phyloP scores from a whole-genome alignment of 2,329 filamentous ascomycete species.

The Colletotrichum melonis region DNA sequence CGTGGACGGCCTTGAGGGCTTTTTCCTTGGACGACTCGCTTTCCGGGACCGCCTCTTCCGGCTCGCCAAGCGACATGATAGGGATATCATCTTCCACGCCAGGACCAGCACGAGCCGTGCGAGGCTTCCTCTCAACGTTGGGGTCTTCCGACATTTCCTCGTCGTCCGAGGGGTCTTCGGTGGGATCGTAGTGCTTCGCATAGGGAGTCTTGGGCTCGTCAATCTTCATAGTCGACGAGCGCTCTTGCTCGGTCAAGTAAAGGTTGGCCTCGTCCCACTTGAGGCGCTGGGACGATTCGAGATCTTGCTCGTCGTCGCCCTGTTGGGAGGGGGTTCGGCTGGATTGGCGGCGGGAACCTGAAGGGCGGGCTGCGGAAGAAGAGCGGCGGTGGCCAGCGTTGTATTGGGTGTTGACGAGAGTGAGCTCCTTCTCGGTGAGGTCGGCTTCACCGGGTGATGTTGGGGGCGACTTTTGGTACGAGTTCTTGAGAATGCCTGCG shows the following conservation, averaged over 20 bases:
- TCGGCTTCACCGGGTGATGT: conserved; percentile 61
- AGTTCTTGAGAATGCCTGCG: conserved; percentile 93
- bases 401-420: conserved; percentile 91
- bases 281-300: conserved; percentile 76
- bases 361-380: conserved; percentile 75
- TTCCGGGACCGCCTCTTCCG: conserved; percentile 78
- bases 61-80: conserved; percentile 90
- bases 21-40: conserved; percentile 47
- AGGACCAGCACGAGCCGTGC: conserved; percentile 38
- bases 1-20: conserved; percentile 69
- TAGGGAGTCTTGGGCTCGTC: conserved; percentile 98
- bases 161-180: conserved; percentile 86
- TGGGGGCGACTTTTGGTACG: conserved; percentile 73
- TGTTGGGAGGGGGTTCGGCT: conserved; percentile 58
- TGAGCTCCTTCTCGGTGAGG: conserved; percentile 85
- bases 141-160: conserved; percentile 71
- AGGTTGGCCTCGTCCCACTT: conserved; percentile 99
- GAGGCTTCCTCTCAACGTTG: conserved; percentile 54
- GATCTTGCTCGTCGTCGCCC: conserved; percentile 56
- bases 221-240: conserved; percentile 97
- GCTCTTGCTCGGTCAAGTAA: conserved; percentile 96
- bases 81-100: conserved; percentile 80
- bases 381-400: conserved; percentile 92
- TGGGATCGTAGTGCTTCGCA: conserved; percentile 89
- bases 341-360: conserved; percentile 79